Base-by-base conservation (phyloP, 805 yeast species). In the Kodamaea hsintzibuensis region DNA sequence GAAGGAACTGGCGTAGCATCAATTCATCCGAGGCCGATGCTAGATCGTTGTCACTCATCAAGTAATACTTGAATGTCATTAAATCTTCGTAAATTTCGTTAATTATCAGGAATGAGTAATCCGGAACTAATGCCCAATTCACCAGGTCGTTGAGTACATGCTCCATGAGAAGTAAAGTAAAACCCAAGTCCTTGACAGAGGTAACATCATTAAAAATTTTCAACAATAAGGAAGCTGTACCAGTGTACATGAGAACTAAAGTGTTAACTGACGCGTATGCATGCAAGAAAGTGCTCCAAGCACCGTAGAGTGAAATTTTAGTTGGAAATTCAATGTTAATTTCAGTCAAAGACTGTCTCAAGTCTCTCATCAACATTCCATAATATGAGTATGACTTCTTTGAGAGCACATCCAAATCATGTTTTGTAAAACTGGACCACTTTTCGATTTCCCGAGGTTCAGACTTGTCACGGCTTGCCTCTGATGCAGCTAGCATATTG, bases 241-340 rank as follows among this genome's bases (percentile, higher is more conserved):
- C 80, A 17, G 61, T 58, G 42, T 64, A 62, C 65, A 74, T 64
- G 22, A 73, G 59, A 27, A 67, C 56, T n/a, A 68, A 60, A 0
- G 79, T 72, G 12, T 67, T 66, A 18, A 70, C 61, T 18, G 69
- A 65, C 0, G 75, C 62, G 55, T 68, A 67, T 17, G 67, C 58
- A 49, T 73, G 70, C 42, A 73, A 60, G 51, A 66, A 72, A 18
- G 68, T 66, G 0, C 73, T 63, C 68, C 75, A 72, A 2, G 76
- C 67, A 4, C 74, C 64, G 50, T 69, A 67, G 22, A 74, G 61
- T 2, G 76, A 71, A 44, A 76, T 70, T 39, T 69, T 67, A 4
- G 75, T 68, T 2, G 78, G 71, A 51, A 63, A 70, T 47, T 74
- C 79, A 12, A 68, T 60, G 50, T 70, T 72, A 43, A 66, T 60